phyloP scores from a whole-genome alignment of 345 rosid species.

The Eucalyptus urophylla region DNA sequence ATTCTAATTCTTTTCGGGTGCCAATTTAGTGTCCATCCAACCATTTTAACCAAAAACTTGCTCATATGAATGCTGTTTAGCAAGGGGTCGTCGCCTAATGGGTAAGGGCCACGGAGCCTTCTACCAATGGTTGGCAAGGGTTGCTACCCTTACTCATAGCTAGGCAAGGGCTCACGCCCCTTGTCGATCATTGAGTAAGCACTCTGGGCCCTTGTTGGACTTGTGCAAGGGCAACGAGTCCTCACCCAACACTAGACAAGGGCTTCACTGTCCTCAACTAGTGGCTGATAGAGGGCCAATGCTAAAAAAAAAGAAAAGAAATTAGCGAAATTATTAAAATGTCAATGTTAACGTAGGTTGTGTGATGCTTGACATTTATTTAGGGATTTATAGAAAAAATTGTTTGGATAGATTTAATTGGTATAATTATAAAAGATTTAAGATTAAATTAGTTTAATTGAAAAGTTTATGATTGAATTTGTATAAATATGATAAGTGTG shows the following conservation, averaged over 20 bases:
- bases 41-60: no score
- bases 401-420: not conserved
- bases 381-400: no score
- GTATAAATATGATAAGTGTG: no score
- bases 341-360: not conserved
- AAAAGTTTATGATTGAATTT: no score
- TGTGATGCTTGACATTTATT: not conserved
- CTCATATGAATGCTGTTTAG: no score
- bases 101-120: not conserved
- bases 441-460: no score
- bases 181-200: no score
- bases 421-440: no score
- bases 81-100: not conserved
- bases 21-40: no score
- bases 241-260: not conserved
- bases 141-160: not conserved
- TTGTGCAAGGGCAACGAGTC: not conserved
- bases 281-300: rapidly evolving
- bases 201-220: no score
- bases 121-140: not conserved
- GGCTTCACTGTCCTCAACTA: not conserved
- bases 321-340: no score
- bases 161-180: not conserved
- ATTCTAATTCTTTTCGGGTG: not conserved
- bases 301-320: not conserved